Base-by-base conservation (phyloP, 2,329 filamentous ascomycete species). In the Colletotrichum sp. region DNA sequence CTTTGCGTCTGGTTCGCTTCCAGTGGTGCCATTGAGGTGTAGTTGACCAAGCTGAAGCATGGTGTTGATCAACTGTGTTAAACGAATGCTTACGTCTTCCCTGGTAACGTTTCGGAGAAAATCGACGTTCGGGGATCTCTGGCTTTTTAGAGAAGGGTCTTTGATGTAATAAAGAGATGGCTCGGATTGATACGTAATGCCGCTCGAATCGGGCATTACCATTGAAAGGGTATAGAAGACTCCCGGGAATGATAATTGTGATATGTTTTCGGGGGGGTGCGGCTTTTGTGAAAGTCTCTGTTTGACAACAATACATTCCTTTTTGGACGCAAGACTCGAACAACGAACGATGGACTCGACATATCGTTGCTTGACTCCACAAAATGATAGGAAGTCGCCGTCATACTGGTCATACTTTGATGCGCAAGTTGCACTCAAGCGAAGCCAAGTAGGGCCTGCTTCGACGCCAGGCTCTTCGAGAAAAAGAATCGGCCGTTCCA, bases 1-100 rank as follows among this genome's bases (percentile, higher is more conserved):
- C 21, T 5, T 57, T 26, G 0, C 52, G 0, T 26, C 52, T 1
- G 0, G 0, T 24, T 57, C 21, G 52, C 52, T 0, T 8, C 0
- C 21, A 24, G 21, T 57, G 0, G 52, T 57, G 21, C 0, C 0
- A 4, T 57, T 57, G 1, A 26, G n/a, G 24, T 26, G 0, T 10
- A 57, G 0, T 26, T 57, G 52, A 26, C 52, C 0, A 3, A 57
- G 52, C 4, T 57, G 52, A 0, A 57, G 52, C 0, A 15, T 6
- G 0, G 52, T 16, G 21, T 57, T 57, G 15, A 57, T 16, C 13
- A 57, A 16, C 15, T 57, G 52, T 1, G 13, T 24, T 1, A 67
- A 9, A 10, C 63, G 62, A 12, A 36, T 7, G 3, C 63, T 39
- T 24, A 59, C 39, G 1, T 24, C 49, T 26, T 21, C 32, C 18